Conservation (phyloP, 169 alveolate species). For the Eimeria nieschulzi region DNA sequence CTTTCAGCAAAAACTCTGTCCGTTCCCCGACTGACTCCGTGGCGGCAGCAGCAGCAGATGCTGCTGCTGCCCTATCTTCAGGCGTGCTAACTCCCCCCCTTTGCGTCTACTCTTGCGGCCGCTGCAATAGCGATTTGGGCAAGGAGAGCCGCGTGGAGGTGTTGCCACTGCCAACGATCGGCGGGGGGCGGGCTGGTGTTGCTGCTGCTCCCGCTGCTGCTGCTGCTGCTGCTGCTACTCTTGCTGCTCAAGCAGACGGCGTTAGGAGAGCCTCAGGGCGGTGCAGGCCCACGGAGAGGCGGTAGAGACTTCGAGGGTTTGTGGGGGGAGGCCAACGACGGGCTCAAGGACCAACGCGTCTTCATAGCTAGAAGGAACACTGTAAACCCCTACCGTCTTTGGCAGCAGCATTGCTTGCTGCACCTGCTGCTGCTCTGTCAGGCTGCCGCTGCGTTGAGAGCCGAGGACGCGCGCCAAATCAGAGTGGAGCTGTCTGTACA, state of each 20-base stretch:
- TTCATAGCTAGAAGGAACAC: not conserved
- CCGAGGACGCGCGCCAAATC: slow-evolving; percentile 13
- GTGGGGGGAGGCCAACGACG: slow-evolving; percentile 12
- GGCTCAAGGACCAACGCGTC: slow-evolving; percentile 24
- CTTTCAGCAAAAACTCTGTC: slow-evolving; percentile 6
- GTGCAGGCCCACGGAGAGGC: not conserved
- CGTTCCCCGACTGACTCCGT: slow-evolving; percentile 3
- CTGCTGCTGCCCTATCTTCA: slow-evolving; percentile 18
- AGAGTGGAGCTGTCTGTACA: slow-evolving; percentile 27
- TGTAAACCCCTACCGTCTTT: slow-evolving; percentile 1
- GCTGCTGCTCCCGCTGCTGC: slow-evolving; percentile 26
- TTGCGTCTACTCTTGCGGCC: slow-evolving; percentile 18
- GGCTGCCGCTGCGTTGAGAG: not conserved
- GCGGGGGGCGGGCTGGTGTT: not conserved
- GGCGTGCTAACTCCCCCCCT: not conserved
- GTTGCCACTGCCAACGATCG: slow-evolving; percentile 4
- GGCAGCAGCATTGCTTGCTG: slow-evolving; percentile 51
- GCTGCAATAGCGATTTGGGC: slow-evolving; percentile 16
- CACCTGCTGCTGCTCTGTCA: slow-evolving; percentile 7
- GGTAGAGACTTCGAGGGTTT: not conserved
- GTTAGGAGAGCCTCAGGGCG: not conserved
- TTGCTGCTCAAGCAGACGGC: too few species aligned
- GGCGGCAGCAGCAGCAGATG: slow-evolving; percentile 40
- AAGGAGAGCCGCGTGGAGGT: slow-evolving; percentile 43
- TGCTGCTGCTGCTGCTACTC: slow-evolving; percentile 25